Percentiles rank a stretch among this genome's conserved stretches.
These are phyloP conservation scores for Cryptosporidium felis DNA, from an alignment of 169 alveolate genomes.

Conservation along the genomic window DNA sequence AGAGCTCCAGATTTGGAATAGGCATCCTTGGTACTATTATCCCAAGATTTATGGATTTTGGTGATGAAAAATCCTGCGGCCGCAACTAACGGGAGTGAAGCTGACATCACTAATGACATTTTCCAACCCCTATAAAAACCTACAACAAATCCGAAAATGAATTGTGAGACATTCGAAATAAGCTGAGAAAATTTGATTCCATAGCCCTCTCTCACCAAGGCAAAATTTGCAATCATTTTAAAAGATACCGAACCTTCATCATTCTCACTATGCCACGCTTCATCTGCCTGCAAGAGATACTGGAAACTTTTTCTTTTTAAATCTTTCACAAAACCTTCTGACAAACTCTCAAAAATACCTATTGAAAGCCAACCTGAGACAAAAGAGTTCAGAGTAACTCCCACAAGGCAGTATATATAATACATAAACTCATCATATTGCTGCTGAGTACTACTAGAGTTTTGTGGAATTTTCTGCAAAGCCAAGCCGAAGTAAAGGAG, in stretches of 20 bases:
- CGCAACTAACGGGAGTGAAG: constrained; percentile 64
- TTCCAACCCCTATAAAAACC: constrained; percentile 67
- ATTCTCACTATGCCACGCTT: constrained; percentile 37
- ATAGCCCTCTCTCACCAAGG: constrained; percentile 54
- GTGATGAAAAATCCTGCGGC: constrained; percentile 45
- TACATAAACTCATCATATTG: constrained; percentile 42
- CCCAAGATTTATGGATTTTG: constrained; percentile 51
- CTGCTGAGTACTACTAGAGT: not conserved
- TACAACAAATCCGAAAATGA: constrained; percentile 46
- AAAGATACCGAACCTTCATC: constrained; percentile 30
- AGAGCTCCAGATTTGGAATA: constrained; percentile 59
- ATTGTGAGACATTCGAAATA: constrained; percentile 61
- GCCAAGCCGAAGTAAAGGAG: constrained; percentile 58
- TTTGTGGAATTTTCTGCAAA: constrained; percentile 38
- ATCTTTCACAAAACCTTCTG: constrained; percentile 41
- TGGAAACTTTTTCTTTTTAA: constrained; percentile 33
- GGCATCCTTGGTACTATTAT: not conserved
- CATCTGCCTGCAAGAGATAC: constrained; percentile 23
- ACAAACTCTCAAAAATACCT: constrained; percentile 25
- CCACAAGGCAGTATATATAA: constrained; percentile 16
- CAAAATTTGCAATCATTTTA: constrained; percentile 43
- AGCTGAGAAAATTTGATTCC: constrained; percentile 57
- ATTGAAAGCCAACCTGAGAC: constrained; percentile 66
- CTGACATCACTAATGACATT: constrained; percentile 67
- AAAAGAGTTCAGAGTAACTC: constrained; percentile 40